These are phyloP conservation scores for Backusella circina DNA, from an alignment of 192 early-diverging fungal species.

Conservation along the genomic window DNA sequence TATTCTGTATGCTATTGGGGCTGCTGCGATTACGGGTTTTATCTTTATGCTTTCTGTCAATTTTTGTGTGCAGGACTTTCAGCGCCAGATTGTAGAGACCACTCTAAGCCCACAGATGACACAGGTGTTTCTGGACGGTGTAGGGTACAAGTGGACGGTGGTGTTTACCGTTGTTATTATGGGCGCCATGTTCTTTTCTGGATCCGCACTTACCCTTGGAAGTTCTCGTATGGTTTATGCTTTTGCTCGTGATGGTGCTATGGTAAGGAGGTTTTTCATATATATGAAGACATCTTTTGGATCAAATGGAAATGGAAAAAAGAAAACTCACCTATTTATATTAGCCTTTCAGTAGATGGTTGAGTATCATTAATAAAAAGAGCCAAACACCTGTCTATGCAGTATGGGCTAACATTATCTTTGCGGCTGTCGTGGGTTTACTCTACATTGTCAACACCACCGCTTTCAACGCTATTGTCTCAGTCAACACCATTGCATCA, in stretches of 20 bases:
- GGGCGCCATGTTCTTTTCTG: constrained; percentile 53
- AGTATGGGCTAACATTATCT: constrained; percentile 50
- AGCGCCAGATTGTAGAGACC: constrained; percentile 40
- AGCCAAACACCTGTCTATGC: constrained; percentile 46
- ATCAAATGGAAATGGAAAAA: too few relatives aligned
- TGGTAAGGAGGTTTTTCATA: constrained; percentile 4
- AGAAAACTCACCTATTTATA: background rate
- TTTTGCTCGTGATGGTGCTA: constrained; percentile 55
- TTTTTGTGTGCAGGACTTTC: constrained; percentile 45
- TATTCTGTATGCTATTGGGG: constrained; percentile 44
- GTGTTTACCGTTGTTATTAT: constrained; percentile 48
- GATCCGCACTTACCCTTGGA: constrained; percentile 45
- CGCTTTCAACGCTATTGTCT: constrained; percentile 55
- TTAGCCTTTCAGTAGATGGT: constrained; percentile 35
- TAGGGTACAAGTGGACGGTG: constrained; percentile 44
- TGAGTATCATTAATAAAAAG: constrained; percentile 35
- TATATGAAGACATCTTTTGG: too few relatives aligned
- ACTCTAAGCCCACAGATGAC: constrained; percentile 37
- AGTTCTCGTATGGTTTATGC: constrained; percentile 57
- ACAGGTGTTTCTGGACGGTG: constrained; percentile 49
- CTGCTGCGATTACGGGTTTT: constrained; percentile 42
- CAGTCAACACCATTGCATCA: constrained; percentile 53
- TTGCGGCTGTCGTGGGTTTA: constrained; percentile 31
- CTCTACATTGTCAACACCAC: constrained; percentile 44
- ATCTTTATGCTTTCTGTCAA: constrained; percentile 48